Evolutionary conservation across 192 early-diverging fungal genomes (phyloP), one percentile per base, ranked within the genome.

Genomic region (Cetraspora pellucida): DNA sequence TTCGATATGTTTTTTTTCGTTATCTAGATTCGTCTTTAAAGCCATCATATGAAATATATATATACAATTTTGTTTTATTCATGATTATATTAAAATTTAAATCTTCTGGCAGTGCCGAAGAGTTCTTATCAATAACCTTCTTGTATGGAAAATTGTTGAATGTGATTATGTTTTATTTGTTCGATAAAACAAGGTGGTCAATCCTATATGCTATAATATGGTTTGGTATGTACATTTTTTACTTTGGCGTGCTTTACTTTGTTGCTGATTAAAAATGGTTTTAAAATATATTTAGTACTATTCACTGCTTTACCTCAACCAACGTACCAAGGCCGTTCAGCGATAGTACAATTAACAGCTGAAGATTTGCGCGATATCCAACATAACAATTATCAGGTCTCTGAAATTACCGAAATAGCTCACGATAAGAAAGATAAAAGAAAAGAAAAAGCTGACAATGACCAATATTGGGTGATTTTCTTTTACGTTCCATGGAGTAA

Each of bases 401-500:
- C 80, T 2, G 80, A 82, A 37, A 80, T 82, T 57, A 57, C 80
- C 23, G 83, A 85, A 37, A 63, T 82, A 21, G 72, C 80, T 16
- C 67, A 80, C 0, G 71, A 81, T 8, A 59, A 57, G 8, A 16
- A 72, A 21, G 52, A 63, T 14, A 27, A 74, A 17, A 60, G 59
- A 49, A 59, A 50, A 21, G 28, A 73, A 16, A 64, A 74, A 9
- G 7, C 37, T 7, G 71, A 76, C 11, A 49, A 28, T 13, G 60
- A 64, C 46, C 55, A 85, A 69, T 87, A 89, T 68, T 89, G 87
- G 87, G 79, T 85, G 14, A 79, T 89, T 23, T 81, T 86, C 59
- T 80, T 87, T 49, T 85, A 85, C 52, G 78, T 82, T 11, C 83
- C 81, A n/a, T 89, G 87, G 87, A 85, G 83, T 21, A 73, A 81